Percentiles rank a stretch among this genome's conserved stretches.
Conservation (phyloP, 163 green algal species). For the Chlorella variabilis region DNA sequence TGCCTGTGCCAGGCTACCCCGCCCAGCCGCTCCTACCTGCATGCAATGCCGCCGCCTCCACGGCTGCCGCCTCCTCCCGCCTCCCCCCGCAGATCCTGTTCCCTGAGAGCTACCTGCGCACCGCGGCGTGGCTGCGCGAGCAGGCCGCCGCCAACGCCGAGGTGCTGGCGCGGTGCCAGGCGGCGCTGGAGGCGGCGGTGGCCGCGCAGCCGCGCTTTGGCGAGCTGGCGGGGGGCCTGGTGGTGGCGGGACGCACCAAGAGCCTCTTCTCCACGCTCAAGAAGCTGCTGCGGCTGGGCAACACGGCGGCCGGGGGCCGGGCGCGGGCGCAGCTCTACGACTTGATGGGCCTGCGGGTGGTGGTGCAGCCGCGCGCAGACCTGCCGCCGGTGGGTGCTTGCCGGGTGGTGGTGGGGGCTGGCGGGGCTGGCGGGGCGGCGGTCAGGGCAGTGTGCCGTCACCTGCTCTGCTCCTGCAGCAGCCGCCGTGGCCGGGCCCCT, state of each 20-base stretch:
- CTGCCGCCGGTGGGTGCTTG: slow-evolving; percentile 45
- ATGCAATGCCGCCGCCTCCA: too few species aligned
- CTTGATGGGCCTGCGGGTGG: slow-evolving; percentile 78
- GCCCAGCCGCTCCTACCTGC: too few species aligned
- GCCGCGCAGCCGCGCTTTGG: slow-evolving; percentile 54
- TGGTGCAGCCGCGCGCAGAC: slow-evolving; percentile 66
- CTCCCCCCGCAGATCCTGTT: slow-evolving; percentile 69
- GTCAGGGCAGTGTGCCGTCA: neutral
- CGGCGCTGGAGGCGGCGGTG: slow-evolving; percentile 60
- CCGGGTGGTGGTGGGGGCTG: too few species aligned
- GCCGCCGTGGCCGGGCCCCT: too few species aligned
- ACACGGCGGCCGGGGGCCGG: slow-evolving; percentile 57
- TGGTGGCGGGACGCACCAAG: slow-evolving; percentile 74
- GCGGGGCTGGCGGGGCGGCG: slow-evolving; percentile 36
- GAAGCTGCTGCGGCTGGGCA: slow-evolving; percentile 84
- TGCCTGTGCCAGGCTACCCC: too few species aligned
- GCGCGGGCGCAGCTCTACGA: slow-evolving; percentile 73
- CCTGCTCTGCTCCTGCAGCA: neutral
- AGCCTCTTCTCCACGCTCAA: slow-evolving; percentile 85
- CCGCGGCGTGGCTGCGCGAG: slow-evolving; percentile 62
- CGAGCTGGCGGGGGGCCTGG: slow-evolving; percentile 55
- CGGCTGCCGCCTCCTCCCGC: too few species aligned
- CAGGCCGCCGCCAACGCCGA: slow-evolving; percentile 57
- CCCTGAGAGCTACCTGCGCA: slow-evolving; percentile 69
- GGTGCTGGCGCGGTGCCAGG: slow-evolving; percentile 55